Base-by-base conservation (phyloP, 2,329 filamentous ascomycete species). In the Colletotrichum chlorophyti region DNA sequence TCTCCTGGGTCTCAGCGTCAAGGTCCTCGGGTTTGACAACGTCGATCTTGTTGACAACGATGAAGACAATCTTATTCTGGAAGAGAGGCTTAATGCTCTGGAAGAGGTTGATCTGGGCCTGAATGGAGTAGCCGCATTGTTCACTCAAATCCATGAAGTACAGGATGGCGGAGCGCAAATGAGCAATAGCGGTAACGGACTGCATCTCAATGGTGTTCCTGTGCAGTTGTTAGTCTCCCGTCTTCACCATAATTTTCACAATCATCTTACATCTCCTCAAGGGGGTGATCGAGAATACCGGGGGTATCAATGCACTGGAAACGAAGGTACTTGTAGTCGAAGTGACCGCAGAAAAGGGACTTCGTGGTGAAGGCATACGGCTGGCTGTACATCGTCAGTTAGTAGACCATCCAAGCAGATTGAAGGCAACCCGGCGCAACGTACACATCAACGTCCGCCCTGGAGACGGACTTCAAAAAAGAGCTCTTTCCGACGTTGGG, bases 141-240 rank as follows among this genome's bases (percentile, higher is more conserved):
- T 97, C 94, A 19, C 91, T 96, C 61, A 97, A 81, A 80, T 98
- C 94, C 91, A 98, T 97, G 72, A 98, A 98, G 77, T 98, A 98
- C 60, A 98, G 82, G 64, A 99, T 96, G 54, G 94, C 94, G 37
- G 93, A 96, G 68, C 94, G 87, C 71, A 99, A 82, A 80, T 99
- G 96, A 48, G 95, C 95, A 78, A 99, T 97, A 10, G 96, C 95
- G 15, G 94, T 98, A 66, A 99, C 97, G 62, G 91, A 91, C 81
- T 98, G 95, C 92, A 98, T 98, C 78, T 99, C 95, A 71, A 99
- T 99, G 4, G 95, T 98, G 79, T 97, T 97, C 95, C 55, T 59
- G n/a, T 37, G 8, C 4, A 9, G 6, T 7, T 8, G 29, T 59
- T 8, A 47, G 21, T 11, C 14, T 49, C 23, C 15, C 26, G 26